Conservation (phyloP, 2,329 filamentous ascomycete species). For the Fusarium heterosporum region DNA sequence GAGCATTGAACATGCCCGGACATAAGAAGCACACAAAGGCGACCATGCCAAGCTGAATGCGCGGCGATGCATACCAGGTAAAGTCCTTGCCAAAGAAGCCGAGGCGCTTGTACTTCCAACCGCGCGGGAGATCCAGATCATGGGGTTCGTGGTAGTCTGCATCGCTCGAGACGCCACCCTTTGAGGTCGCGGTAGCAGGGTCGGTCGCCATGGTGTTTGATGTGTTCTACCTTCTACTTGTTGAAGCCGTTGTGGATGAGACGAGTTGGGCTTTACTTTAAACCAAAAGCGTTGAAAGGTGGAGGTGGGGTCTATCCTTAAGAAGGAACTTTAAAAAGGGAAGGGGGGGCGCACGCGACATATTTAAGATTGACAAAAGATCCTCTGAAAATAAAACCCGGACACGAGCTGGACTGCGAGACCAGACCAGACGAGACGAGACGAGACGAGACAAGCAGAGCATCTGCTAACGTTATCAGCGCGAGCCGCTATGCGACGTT, state of each 20-base stretch:
- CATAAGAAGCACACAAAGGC: constrained; percentile 68
- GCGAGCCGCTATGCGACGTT: neutral
- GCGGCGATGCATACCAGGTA: constrained; percentile 77
- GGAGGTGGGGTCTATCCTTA: constrained; percentile 7
- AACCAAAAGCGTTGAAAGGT: constrained; percentile 16
- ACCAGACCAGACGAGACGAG: constrained; percentile 1
- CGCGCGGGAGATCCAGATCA: constrained; percentile 28
- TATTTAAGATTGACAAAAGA: constrained; percentile 7
- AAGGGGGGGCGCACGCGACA: constrained; percentile 16
- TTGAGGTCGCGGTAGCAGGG: constrained; percentile 6
- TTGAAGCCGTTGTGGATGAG: constrained; percentile 1
- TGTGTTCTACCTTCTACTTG: neutral
- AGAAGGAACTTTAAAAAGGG: neutral
- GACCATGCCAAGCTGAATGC: constrained; percentile 77
- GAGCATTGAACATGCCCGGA: constrained; percentile 78
- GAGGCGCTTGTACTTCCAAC: constrained; percentile 43
- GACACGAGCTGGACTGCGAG: neutral
- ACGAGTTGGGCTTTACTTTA: constrained; percentile 17
- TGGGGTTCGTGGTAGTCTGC: constrained; percentile 24
- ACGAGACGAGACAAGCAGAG: neutral
- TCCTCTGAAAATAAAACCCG: constrained; percentile 19
- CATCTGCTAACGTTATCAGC: constrained; percentile 16
- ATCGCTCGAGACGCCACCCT: constrained; percentile 22
- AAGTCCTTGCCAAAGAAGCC: constrained; percentile 32
- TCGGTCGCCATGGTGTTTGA: constrained; percentile 24